These are phyloP conservation scores for Suhomyces chickasaworum DNA, from an alignment of 1,139 yeast genomes.

Conservation along the genomic window DNA sequence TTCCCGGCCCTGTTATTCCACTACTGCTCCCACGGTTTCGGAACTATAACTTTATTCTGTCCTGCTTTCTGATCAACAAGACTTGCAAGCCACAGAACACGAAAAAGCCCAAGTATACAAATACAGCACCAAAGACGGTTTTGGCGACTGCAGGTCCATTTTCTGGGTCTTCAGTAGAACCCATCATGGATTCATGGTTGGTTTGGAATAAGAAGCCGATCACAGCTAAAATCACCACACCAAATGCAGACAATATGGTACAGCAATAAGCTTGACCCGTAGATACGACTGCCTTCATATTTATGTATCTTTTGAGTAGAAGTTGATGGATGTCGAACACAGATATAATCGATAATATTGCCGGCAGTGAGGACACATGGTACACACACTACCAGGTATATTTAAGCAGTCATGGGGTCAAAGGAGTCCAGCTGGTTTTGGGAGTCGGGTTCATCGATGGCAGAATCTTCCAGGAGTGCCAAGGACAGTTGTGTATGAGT, in stretches of 20 bases:
- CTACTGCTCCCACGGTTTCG: not conserved
- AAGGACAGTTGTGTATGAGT: not conserved
- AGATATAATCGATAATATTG: not conserved
- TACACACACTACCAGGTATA: constrained; percentile 6
- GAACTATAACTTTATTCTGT: constrained; percentile 47
- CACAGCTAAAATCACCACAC: constrained; percentile 80
- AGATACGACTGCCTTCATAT: constrained; percentile 33
- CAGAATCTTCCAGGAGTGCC: constrained; percentile 6
- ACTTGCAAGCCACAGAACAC: constrained; percentile 90
- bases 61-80: constrained; percentile 59
- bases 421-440: not conserved
- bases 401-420: not conserved
- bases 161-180: constrained; percentile 85
- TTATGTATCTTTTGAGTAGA: not conserved
- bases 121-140: constrained; percentile 86
- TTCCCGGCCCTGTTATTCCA: not conserved
- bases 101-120: constrained; percentile 78
- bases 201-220: constrained; percentile 78
- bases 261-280: constrained; percentile 93
- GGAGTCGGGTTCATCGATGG: constrained; percentile 5
- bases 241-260: constrained; percentile 88
- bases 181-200: constrained; percentile 90
- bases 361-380: constrained; percentile 1
- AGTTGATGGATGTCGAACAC: not conserved
- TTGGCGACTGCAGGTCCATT: constrained; percentile 93